Percentiles rank a stretch among this genome's conserved stretches.
Evolutionary conservation across 2,329 filamentous ascomycete genomes (phyloP).

Genomic region (Sordariomycetes sp.): DNA sequence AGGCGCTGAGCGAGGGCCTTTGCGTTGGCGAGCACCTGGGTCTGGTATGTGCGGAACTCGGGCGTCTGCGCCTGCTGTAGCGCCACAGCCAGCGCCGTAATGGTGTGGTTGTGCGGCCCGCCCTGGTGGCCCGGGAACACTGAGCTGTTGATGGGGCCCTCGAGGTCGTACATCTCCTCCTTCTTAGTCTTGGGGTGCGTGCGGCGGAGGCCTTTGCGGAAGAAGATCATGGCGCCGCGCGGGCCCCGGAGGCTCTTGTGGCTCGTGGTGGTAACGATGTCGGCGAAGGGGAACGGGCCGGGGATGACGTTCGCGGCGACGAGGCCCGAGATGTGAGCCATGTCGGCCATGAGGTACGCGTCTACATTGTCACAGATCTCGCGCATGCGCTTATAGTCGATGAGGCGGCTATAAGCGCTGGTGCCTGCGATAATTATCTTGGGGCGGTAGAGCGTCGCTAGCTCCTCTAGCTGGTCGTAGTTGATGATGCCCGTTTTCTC

Average conservation of each 20-base stretch:
- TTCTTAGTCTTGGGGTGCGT: constrained; percentile 76
- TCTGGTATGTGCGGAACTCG: constrained; percentile 88
- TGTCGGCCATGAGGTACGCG: constrained; percentile 87
- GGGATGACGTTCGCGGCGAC: constrained; percentile 86
- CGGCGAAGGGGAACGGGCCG: constrained; percentile 76
- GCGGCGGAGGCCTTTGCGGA: constrained; percentile 77
- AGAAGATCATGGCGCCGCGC: constrained; percentile 97
- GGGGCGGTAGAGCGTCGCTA: constrained; percentile 79
- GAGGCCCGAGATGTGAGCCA: constrained; percentile 93
- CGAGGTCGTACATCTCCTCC: constrained; percentile 79
- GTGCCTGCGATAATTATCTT: constrained; percentile 93
- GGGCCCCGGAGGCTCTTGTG: constrained; percentile 96
- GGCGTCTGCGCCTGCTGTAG: constrained; percentile 83
- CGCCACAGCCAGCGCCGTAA: constrained; percentile 86
- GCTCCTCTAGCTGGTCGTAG: constrained; percentile 81
- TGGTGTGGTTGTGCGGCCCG: constrained; percentile 97
- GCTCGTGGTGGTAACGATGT: constrained; percentile 94
- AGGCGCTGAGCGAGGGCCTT: constrained; percentile 67
- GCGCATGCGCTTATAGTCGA: constrained; percentile 89
- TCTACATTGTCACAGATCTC: constrained; percentile 83
- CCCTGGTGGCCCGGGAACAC: constrained; percentile 98
- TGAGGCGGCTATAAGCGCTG: constrained; percentile 88
- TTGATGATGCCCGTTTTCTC: constrained; percentile 88
- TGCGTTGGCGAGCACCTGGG: constrained; percentile 79
- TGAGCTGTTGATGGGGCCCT: constrained; percentile 85